These are phyloP conservation scores for Yamadazyma pseudoaaseri DNA, from an alignment of 1,139 yeast genomes.

Conservation along the genomic window DNA sequence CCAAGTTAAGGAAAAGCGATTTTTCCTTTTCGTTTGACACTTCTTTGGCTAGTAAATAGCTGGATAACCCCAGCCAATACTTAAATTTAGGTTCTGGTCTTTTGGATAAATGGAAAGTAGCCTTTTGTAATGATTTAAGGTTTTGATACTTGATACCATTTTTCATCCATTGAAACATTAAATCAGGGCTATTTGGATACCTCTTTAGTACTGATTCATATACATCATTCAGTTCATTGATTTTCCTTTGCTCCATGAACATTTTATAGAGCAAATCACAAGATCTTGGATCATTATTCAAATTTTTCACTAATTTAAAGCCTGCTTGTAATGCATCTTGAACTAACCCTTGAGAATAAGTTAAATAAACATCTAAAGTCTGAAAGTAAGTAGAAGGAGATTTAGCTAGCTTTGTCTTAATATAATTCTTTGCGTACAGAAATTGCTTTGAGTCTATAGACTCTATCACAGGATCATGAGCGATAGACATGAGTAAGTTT, in stretches of 20 bases:
- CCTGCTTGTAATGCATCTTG: slow-evolving; percentile 45
- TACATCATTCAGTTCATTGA: slow-evolving; percentile 37
- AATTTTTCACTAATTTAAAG: slow-evolving; percentile 36
- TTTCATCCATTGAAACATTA: slow-evolving; percentile 51
- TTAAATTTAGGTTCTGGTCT: slow-evolving; percentile 31
- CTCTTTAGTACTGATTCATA: slow-evolving; percentile 59
- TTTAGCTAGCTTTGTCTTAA: slow-evolving; percentile 50
- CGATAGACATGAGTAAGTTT: slow-evolving; percentile 1
- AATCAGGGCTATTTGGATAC: slow-evolving; percentile 44
- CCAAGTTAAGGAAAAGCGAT: slow-evolving; percentile 53
- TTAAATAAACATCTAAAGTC: slow-evolving; percentile 48
- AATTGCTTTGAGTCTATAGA: slow-evolving; percentile 55
- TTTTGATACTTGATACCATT: slow-evolving; percentile 31
- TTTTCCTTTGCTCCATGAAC: slow-evolving; percentile 33
- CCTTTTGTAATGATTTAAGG: slow-evolving; percentile 43
- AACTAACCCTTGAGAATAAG: slow-evolving; percentile 41
- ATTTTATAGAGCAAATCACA: slow-evolving; percentile 46
- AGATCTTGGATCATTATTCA: slow-evolving; percentile 56
- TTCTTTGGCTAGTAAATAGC: slow-evolving; percentile 28
- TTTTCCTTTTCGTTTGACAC: slow-evolving; percentile 29
- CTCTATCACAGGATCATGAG: slow-evolving; percentile 5
- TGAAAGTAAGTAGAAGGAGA: slow-evolving; percentile 57
- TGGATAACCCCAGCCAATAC: slow-evolving; percentile 50
- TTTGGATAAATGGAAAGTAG: slow-evolving; percentile 43
- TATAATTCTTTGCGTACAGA: slow-evolving; percentile 49